Conservation (phyloP, 164 flowering plant species). For the Vitis rotundifolia region DNA sequence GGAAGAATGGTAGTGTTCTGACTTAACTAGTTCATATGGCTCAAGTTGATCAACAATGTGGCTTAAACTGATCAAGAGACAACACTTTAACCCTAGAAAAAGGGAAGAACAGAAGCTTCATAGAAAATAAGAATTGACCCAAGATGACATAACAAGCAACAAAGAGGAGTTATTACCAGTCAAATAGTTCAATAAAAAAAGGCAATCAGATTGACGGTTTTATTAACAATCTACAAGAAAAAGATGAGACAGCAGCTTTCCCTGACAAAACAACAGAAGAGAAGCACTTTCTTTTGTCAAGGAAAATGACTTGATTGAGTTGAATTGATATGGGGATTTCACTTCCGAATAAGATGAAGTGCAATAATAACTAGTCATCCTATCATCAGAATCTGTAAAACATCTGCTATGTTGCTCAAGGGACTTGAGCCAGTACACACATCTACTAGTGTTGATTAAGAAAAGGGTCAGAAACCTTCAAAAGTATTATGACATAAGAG, state of each 20-base stretch:
- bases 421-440: neutral
- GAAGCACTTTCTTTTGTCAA: too few relatives aligned
- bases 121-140: neutral
- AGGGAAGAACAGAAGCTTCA: neutral
- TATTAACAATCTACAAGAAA: too few relatives aligned
- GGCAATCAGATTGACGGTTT: neutral
- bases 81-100: neutral
- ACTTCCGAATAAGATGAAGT: too few relatives aligned
- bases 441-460: neutral
- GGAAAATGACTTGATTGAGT: too few relatives aligned
- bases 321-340: too few relatives aligned
- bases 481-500: too few relatives aligned
- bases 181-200: neutral
- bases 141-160: neutral
- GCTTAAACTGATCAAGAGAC: neutral
- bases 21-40: neutral
- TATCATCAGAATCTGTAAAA: too few relatives aligned
- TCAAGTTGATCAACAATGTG: neutral
- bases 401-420: too few relatives aligned
- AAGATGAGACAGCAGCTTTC: too few relatives aligned
- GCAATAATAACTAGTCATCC: too few relatives aligned
- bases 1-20: neutral
- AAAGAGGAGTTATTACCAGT: neutral
- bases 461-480: too few relatives aligned
- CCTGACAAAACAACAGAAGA: too few relatives aligned